phyloP scores from a whole-genome alignment of 352 stramenopile species.

The Labyrinthula sp. region DNA sequence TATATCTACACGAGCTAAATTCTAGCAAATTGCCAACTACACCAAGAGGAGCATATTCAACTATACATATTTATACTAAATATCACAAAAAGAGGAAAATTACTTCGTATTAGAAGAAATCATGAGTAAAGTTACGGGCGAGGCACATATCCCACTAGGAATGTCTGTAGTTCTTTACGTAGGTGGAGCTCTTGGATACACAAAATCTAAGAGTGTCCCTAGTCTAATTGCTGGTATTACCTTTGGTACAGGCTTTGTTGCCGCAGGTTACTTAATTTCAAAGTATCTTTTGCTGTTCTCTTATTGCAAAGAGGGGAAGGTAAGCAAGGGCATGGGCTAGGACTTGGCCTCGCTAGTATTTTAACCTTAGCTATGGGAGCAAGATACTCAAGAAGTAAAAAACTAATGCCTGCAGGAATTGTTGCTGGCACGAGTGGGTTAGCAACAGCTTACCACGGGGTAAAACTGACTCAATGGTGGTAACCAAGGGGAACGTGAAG shows the following conservation, averaged over 20 bases:
- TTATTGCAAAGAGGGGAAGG: too few relatives aligned
- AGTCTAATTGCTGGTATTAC: conserved; percentile 53
- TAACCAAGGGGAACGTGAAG: too few relatives aligned
- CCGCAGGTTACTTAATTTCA: conserved; percentile 52
- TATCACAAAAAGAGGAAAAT: too few relatives aligned
- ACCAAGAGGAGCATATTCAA: too few relatives aligned
- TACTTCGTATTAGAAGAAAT: too few relatives aligned
- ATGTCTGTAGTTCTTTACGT: conserved; percentile 30
- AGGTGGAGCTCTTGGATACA: conserved; percentile 52
- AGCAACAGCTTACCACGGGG: conserved; percentile 52
- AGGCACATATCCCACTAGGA: conserved; percentile 14
- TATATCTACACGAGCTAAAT: too few relatives aligned
- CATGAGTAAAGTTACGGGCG: conserved; percentile 8
- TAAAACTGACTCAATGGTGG: conserved; percentile 50
- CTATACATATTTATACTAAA: too few relatives aligned
- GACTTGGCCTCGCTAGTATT: conserved; percentile 51
- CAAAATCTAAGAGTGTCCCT: conserved; percentile 50
- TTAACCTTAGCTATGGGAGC: conserved; percentile 58
- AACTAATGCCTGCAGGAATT: conserved; percentile 47
- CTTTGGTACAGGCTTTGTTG: conserved; percentile 50
- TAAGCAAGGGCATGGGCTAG: conserved; percentile 52
- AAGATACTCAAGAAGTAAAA: conserved; percentile 48
- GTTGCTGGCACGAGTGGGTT: conserved; percentile 49
- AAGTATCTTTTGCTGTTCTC: too few relatives aligned
- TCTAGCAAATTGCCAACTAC: too few relatives aligned